These are phyloP conservation scores for Closterium sp. DNA, from an alignment of 139 green algal genomes.

Conservation along the genomic window DNA sequence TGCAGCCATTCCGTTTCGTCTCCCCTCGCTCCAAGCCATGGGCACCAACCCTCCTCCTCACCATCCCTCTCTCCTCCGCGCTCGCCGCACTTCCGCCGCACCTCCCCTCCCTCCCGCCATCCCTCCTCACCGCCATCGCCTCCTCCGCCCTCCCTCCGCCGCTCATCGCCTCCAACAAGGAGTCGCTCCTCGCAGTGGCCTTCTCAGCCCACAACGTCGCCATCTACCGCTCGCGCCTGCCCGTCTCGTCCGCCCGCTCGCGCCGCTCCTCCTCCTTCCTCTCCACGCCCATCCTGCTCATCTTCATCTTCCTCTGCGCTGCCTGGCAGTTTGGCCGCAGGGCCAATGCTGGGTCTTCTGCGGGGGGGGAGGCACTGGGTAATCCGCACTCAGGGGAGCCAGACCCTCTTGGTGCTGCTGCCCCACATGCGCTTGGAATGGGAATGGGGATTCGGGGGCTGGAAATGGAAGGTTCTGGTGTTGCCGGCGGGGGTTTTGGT, in stretches of 20 bases:
- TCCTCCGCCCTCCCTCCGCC: background rate
- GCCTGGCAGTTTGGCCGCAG: slow-evolving; percentile 21
- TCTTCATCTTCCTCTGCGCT: slow-evolving; percentile 19
- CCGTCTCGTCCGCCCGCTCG: background rate
- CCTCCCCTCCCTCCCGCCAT: background rate
- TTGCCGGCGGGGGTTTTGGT: background rate
- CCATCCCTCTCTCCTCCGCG: background rate
- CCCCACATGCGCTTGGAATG: background rate
- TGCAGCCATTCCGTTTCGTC: slow-evolving; percentile 13
- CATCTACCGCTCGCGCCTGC: slow-evolving; percentile 25
- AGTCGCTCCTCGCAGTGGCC: background rate
- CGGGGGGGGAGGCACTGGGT: background rate
- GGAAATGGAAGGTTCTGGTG: background rate
- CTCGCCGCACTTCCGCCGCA: background rate
- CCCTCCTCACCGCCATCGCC: background rate
- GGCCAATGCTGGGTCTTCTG: background rate
- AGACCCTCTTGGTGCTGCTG: background rate
- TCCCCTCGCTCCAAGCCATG: background rate
- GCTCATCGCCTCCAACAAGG: background rate
- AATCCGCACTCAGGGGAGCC: background rate
- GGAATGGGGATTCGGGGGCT: background rate
- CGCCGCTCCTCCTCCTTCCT: background rate
- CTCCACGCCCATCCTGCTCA: slow-evolving; percentile 10
- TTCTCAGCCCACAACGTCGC: slow-evolving; percentile 7
- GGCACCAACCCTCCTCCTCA: slow-evolving; percentile 2